A percentile compares a stretch with the other conserved stretches of the same genome.
Evolutionary conservation across 2,329 filamentous ascomycete species (phyloP).

Genomic region (Clonostachys sp.): DNA sequence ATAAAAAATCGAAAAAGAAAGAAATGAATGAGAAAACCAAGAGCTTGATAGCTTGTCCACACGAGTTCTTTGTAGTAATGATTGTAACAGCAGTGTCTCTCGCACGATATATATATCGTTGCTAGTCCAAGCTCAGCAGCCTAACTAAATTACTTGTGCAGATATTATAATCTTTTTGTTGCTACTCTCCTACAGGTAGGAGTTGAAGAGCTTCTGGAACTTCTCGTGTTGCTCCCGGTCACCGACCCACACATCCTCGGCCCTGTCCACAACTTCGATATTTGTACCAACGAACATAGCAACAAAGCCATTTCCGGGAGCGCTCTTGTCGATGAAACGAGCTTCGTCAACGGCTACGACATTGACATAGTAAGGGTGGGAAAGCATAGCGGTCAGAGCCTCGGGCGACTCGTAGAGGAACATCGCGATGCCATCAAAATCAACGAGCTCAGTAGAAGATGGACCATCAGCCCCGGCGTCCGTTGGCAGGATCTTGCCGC

Average conservation of each 20-base stretch:
- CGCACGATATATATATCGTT: no score
- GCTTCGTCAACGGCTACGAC: slow-evolving; percentile 19
- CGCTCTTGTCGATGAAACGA: slow-evolving; percentile 18
- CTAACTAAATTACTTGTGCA: no score
- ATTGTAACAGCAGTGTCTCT: no score
- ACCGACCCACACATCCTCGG: slow-evolving; percentile 14
- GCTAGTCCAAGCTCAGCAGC: no score
- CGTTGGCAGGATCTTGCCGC: slow-evolving; percentile 16
- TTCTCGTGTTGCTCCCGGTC: slow-evolving; percentile 7
- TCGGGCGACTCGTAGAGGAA: slow-evolving; percentile 16
- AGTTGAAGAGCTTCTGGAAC: slow-evolving; percentile 14
- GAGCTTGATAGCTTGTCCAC: no score
- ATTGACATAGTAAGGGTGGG: slow-evolving; percentile 18
- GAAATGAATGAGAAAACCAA: no score
- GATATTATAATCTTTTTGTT: no score
- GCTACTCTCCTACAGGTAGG: not conserved
- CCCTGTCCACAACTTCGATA: slow-evolving; percentile 14
- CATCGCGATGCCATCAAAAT: slow-evolving; percentile 20
- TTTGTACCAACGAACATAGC: slow-evolving; percentile 14
- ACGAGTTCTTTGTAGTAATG: no score
- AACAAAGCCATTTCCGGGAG: slow-evolving; percentile 16
- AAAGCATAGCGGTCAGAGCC: slow-evolving; percentile 12
- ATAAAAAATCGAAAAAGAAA: no score
- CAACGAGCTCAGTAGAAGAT: slow-evolving; percentile 8
- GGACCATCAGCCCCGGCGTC: slow-evolving; percentile 9